Percentiles rank a stretch among this genome's conserved stretches.
These are phyloP conservation scores for Schizosaccharomyces osmophilus DNA, from an alignment of 805 yeast species.

Conservation along the genomic window DNA sequence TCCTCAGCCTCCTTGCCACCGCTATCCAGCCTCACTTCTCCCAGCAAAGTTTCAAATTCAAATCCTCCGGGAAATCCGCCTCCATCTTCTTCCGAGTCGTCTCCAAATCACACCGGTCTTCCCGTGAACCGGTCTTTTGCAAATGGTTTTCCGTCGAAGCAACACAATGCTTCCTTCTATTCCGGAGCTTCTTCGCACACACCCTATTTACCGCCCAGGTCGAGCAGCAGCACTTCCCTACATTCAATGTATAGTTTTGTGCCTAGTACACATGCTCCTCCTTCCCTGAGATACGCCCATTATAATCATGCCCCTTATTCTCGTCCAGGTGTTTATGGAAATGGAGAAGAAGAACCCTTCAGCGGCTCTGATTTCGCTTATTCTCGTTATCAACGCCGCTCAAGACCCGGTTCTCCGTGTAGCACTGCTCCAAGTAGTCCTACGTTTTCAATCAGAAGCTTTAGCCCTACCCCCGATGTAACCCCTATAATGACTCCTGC, in stretches of 20 bases:
- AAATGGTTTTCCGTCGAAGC: neutral
- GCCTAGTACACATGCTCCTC: neutral
- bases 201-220: conserved; percentile 3
- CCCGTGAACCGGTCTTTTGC: neutral
- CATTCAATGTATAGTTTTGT: conserved; percentile 6
- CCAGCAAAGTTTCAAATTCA: neutral
- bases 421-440: conserved; percentile 22
- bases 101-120: conserved; percentile 1
- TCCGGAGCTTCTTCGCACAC: neutral
- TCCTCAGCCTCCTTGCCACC: neutral
- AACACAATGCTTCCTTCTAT: neutral
- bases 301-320: neutral
- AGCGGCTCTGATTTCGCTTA: conserved; percentile 10
- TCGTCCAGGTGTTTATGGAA: neutral
- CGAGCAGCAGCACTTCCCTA: conserved; percentile 9
- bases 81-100: neutral
- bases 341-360: conserved; percentile 2
- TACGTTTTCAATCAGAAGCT: conserved; percentile 12
- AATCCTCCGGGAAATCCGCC: neutral
- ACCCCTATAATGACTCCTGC: conserved; percentile 24
- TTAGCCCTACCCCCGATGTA: conserved; percentile 18
- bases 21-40: neutral
- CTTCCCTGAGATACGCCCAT: neutral
- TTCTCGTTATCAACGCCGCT: conserved; percentile 14
- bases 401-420: conserved; percentile 20